Percentiles rank a stretch among this genome's conserved stretches.
Evolutionary conservation across 2,329 filamentous ascomycete species (phyloP).

Genomic region (Leptographium procerum): DNA sequence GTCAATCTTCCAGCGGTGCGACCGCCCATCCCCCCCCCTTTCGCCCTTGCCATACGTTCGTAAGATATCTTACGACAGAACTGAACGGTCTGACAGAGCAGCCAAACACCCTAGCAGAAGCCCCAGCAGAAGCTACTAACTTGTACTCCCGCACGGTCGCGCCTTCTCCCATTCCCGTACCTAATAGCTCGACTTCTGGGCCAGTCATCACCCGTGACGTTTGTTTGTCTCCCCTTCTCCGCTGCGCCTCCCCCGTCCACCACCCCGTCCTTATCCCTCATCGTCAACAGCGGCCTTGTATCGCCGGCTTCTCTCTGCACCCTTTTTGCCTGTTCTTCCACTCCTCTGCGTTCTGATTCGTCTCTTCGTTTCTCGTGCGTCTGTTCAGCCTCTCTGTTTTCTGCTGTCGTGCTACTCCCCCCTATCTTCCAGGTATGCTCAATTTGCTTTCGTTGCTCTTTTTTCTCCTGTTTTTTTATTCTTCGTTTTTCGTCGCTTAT

Average conservation of each 20-base stretch:
- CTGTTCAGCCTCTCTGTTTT: not conserved
- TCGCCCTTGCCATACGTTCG: too few species aligned
- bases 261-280: not conserved
- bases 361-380: not conserved
- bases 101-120: too few species aligned
- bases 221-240: not conserved
- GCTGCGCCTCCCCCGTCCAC: not conserved
- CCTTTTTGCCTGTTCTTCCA: not conserved
- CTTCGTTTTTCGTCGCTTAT: not conserved
- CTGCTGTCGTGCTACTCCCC: not conserved
- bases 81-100: not conserved
- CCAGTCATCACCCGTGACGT: conserved; percentile 1
- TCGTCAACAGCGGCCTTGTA: not conserved
- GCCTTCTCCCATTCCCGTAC: not conserved
- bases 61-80: not conserved
- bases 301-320: not conserved
- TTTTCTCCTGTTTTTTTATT: not conserved
- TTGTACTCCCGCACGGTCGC: not conserved
- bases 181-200: not conserved
- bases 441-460: not conserved
- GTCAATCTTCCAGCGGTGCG: not conserved
- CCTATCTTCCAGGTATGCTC: not conserved
- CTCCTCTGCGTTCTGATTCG: not conserved
- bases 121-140: not conserved
- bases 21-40: not conserved